Percentiles rank a stretch among this genome's conserved stretches.
phyloP scores from a whole-genome alignment of 2,329 filamentous ascomycete genomes.

The Stemphylium beticola region DNA sequence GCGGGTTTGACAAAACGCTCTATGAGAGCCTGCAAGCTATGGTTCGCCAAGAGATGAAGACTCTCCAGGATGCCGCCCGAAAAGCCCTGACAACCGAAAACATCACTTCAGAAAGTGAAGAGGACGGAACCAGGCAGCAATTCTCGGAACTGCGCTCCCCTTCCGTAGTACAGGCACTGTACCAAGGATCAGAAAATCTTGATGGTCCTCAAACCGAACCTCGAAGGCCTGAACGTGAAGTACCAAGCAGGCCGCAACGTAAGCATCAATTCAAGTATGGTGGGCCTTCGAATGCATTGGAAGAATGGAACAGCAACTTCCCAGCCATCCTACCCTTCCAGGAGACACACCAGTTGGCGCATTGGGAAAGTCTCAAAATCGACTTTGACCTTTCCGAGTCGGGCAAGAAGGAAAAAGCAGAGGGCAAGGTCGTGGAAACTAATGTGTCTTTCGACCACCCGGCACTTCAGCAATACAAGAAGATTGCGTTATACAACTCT shows the following conservation, averaged over 20 bases:
- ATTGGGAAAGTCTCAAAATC: constrained; percentile 40
- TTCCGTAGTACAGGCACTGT: background rate
- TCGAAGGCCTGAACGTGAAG: background rate
- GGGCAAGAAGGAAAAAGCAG: constrained; percentile 14
- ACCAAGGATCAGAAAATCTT: background rate
- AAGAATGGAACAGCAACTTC: constrained; percentile 29
- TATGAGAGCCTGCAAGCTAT: constrained; percentile 27
- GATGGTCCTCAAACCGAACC: background rate
- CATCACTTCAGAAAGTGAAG: background rate
- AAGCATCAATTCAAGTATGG: constrained; percentile 34
- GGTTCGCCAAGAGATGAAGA: constrained; percentile 25
- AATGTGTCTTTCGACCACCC: constrained; percentile 26
- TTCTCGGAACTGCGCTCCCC: background rate
- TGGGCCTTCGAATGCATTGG: constrained; percentile 27
- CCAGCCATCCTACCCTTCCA: constrained; percentile 35
- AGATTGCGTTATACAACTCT: constrained; percentile 28
- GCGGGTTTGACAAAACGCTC: constrained; percentile 27
- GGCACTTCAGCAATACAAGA: constrained; percentile 14
- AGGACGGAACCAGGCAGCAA: background rate
- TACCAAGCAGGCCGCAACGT: background rate
- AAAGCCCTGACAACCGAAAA: background rate
- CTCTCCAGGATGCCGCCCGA: constrained; percentile 18
- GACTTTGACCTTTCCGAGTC: constrained; percentile 30
- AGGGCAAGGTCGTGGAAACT: constrained; percentile 15
- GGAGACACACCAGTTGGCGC: constrained; percentile 35